phyloP scores from a whole-genome alignment of 2,329 filamentous ascomycete genomes.

The Claviceps sp. region DNA sequence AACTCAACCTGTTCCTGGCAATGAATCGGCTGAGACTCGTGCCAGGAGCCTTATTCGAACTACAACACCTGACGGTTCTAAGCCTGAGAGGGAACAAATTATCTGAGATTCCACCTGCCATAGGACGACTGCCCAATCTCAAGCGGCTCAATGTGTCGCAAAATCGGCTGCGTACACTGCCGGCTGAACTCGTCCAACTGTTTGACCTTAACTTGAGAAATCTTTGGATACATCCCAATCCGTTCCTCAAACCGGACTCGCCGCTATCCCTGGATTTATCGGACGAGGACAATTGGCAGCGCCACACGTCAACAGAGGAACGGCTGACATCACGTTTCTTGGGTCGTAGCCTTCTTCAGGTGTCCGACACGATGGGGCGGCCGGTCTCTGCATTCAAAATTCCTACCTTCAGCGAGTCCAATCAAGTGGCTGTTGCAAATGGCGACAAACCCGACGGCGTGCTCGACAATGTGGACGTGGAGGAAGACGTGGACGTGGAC shows the following conservation, averaged over 20 bases:
- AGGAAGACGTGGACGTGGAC: constrained; percentile 1
- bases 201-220: constrained; percentile 34
- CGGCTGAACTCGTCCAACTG: constrained; percentile 48
- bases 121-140: constrained; percentile 45
- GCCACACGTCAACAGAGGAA: constrained; percentile 1
- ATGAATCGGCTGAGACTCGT: constrained; percentile 43
- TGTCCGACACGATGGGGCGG: constrained; percentile 17
- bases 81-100: constrained; percentile 53
- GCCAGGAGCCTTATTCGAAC: constrained; percentile 46
- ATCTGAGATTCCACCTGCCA: constrained; percentile 43
- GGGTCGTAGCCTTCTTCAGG: constrained; percentile 19
- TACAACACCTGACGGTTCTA: constrained; percentile 49
- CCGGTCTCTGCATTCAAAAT: constrained; percentile 18
- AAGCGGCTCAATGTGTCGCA: constrained; percentile 52
- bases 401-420: constrained; percentile 10
- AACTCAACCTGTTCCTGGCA: constrained; percentile 47
- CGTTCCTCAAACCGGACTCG: constrained; percentile 34
- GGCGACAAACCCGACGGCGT: constrained; percentile 1
- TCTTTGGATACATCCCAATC: constrained; percentile 50
- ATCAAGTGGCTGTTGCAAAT: constrained; percentile 12
- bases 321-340: constrained; percentile 14
- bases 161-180: constrained; percentile 47
- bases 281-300: background rate
- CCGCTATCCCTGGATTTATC: background rate
- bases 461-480: constrained; percentile 4